Evolutionary conservation across 1,284 basidiomycete species (phyloP).

Genomic region (Erythrobasidium hasegawianum): DNA sequence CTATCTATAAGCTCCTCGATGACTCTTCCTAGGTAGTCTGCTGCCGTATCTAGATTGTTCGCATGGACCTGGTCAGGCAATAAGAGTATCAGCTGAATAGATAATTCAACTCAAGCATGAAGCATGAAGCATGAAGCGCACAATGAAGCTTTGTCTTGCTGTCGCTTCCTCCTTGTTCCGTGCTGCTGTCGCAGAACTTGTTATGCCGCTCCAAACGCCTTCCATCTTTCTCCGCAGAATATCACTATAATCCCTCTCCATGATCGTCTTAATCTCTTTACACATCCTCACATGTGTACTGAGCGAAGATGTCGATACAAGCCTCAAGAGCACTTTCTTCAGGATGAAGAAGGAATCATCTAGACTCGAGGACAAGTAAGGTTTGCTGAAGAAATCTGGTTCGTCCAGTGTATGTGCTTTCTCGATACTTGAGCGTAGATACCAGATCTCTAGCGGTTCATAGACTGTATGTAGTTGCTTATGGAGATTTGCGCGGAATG

Average conservation of each 20-base stretch:
- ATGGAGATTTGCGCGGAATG: conserved; percentile 60
- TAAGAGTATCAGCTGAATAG: too few species aligned
- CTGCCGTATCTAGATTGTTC: conserved; percentile 83
- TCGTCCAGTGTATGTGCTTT: conserved; percentile 67
- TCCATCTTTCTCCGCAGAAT: conserved; percentile 78
- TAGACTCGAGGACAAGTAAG: conserved; percentile 61
- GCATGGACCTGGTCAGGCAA: conserved; percentile 63
- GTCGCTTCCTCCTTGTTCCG: conserved; percentile 59
- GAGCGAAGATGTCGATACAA: conserved; percentile 63
- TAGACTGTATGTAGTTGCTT: conserved; percentile 71
- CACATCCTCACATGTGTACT: conserved; percentile 60
- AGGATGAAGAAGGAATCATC: conserved; percentile 93
- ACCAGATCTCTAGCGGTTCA: conserved; percentile 87
- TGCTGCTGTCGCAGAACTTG: conserved; percentile 52
- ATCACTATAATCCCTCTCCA: conserved; percentile 74
- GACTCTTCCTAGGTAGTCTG: conserved; percentile 77
- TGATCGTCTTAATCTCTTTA: conserved; percentile 62
- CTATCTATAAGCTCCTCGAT: conserved; percentile 64
- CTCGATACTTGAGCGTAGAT: conserved; percentile 77
- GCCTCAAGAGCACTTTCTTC: conserved; percentile 70
- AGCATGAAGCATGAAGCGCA: conserved; percentile 52
- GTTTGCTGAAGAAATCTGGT: conserved; percentile 60
- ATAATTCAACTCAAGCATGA: conserved; percentile 2
- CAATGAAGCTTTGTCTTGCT: conserved; percentile 71
- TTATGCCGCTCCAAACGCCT: conserved; percentile 60